These are phyloP conservation scores for Sporothrix humicola DNA, from an alignment of 2,329 filamentous ascomycete genomes.

Conservation along the genomic window DNA sequence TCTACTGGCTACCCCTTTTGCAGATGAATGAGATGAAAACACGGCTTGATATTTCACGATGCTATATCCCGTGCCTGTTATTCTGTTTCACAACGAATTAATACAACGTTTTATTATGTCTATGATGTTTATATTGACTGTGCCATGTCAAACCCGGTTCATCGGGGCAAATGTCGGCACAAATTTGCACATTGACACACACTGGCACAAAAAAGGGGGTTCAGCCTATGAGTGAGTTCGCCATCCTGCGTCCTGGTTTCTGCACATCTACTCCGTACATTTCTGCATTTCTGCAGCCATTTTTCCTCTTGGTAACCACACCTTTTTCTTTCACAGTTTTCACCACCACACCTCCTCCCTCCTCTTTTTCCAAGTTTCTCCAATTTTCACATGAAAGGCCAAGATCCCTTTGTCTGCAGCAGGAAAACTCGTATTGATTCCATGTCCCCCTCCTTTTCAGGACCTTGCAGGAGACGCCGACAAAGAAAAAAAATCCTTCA, in stretches of 20 bases:
- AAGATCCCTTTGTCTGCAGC: conserved; percentile 15
- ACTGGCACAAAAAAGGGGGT: neutral
- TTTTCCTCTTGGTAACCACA: neutral
- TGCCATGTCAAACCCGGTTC: neutral
- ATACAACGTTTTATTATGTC: neutral
- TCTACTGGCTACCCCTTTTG: neutral
- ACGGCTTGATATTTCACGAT: conserved; percentile 11
- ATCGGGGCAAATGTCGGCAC: neutral
- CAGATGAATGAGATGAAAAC: neutral
- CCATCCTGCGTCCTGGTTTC: neutral
- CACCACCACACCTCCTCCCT: neutral
- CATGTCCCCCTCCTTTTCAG: neutral
- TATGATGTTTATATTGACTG: neutral
- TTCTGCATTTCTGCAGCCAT: neutral
- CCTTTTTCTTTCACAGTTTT: conserved; percentile 4
- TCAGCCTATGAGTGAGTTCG: neutral
- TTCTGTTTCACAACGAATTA: neutral
- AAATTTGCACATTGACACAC: neutral
- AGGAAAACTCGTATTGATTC: conserved; percentile 23
- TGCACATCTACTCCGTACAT: no score
- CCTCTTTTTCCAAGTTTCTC: neutral
- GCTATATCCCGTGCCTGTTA: neutral
- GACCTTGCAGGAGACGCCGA: neutral
- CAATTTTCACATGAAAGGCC: conserved; percentile 4
- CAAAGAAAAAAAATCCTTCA: neutral